Conservation (phyloP, 139 green algal genomes). For the Chlamydomonas schloesseri region DNA sequence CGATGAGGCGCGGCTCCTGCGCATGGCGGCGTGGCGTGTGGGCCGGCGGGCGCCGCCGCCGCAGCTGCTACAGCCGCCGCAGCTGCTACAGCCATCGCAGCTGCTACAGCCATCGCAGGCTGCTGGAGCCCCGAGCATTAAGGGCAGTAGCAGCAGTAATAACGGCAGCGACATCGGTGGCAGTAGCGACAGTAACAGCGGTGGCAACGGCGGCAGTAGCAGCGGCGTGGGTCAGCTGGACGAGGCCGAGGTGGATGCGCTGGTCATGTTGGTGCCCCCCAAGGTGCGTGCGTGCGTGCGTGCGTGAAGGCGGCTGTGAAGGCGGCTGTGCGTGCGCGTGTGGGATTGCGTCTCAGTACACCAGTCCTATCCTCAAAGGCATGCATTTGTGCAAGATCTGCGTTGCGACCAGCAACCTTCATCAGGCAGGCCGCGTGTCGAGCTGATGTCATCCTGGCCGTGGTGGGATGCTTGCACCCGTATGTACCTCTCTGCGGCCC, state of each 20-base stretch:
- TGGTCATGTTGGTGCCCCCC: conserved; percentile 31
- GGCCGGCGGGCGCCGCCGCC: not conserved
- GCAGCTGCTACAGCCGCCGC: not conserved
- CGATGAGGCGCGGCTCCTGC: conserved; percentile 4
- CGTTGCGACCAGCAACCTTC: too few relatives aligned
- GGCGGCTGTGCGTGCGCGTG: not conserved
- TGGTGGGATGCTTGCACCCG: too few relatives aligned
- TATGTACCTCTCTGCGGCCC: too few relatives aligned
- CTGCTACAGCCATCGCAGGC: not conserved
- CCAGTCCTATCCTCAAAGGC: not conserved
- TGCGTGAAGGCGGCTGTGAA: not conserved
- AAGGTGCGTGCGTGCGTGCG: not conserved
- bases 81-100: not conserved
- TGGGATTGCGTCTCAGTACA: not conserved
- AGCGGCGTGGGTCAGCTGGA: not conserved
- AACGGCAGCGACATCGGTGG: too few relatives aligned
- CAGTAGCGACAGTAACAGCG: too few relatives aligned
- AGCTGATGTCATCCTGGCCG: too few relatives aligned
- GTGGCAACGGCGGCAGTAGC: not conserved
- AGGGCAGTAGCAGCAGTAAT: too few relatives aligned
- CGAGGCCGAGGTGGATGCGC: not conserved
- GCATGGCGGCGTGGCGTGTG: not conserved
- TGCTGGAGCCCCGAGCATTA: too few relatives aligned
- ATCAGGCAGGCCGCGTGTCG: too few relatives aligned
- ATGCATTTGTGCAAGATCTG: too few relatives aligned